Evolutionary conservation across 495 filamentous ascomycete species (phyloP), one percentile per base, ranked within the genome.

Genomic region (Glonium stellatum): DNA sequence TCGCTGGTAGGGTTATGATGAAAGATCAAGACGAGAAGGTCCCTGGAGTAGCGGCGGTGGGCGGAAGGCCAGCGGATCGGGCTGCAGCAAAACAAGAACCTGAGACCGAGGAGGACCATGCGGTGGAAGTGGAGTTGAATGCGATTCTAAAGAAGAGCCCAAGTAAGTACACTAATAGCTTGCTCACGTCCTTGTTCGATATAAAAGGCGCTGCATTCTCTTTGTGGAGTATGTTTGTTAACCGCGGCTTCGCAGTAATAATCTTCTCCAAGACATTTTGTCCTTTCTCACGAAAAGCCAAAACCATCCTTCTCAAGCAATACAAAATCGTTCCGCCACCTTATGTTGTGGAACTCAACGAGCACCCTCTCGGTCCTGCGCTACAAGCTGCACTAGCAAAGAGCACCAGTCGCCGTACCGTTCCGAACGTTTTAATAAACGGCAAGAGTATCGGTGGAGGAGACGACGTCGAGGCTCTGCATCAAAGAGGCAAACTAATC

Each of bases 191-290:
- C n/a, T 60, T 44, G 21, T 1, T 21, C 1, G 5, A 13, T 4
- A 10, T 49, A 0, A 31, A 19, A 11, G 66, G 47, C 67, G 48
- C 46, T 27, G 5, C 58, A 34, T 25, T 54, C 49, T 59, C 53
- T n/a, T 12, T 36, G 27, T 23, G 41, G 36, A 41, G 60, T n/a
- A 11, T 18, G 1, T 44, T 44, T 44, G 39, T 73, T 72, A 67
- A 66, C 51, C 55, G 57, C 19, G 47, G 12, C 48, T 13, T 23
- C 2, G 34, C 67, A 91, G 88, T 97, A 52, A 88, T 97, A 67
- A 89, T 98, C 54, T 97, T 97, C 77, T 95, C 90, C 56, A 97
- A 97, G 73, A 83, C 87, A 1, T 95, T 89, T 73, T 98, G 93
- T 73, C 89, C 87, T 0, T 84, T 82, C 76, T 96, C 91, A 47